Conservation (phyloP, 1,284 basidiomycete species). For the Volvariella surrecta region DNA sequence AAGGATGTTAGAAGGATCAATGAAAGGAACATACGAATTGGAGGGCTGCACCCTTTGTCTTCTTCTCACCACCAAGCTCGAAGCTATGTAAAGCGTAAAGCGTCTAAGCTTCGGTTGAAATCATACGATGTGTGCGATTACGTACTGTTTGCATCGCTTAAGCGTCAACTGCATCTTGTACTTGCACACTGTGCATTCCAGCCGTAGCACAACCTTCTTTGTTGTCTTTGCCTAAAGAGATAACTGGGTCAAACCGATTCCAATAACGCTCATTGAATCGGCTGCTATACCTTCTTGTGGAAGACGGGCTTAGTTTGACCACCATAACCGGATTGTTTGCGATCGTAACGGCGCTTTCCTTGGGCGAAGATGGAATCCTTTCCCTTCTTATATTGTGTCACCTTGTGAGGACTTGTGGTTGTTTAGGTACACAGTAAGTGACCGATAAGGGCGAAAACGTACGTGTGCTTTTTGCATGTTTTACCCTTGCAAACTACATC, state of each 20-base stretch:
- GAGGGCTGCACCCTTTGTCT: slow-evolving; percentile 95
- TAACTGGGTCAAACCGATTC: background rate
- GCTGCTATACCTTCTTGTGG: slow-evolving; percentile 83
- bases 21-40: slow-evolving; percentile 60
- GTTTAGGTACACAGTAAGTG: background rate
- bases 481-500: slow-evolving; percentile 95
- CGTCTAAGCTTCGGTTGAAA: too few species aligned
- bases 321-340: slow-evolving; percentile 99
- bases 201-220: slow-evolving; percentile 97
- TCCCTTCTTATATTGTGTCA: slow-evolving; percentile 98
- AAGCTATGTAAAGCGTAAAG: slow-evolving; percentile 50
- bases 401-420: slow-evolving; percentile 78
- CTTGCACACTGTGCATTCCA: slow-evolving; percentile 98
- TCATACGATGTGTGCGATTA: slow-evolving; percentile 13
- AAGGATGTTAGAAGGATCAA: background rate
- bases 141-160: slow-evolving; percentile 99
- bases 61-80: slow-evolving; percentile 99
- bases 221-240: slow-evolving; percentile 81
- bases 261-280: slow-evolving; percentile 16
- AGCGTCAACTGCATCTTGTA: slow-evolving; percentile 95
- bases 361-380: slow-evolving; percentile 95
- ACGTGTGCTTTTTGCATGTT: slow-evolving; percentile 98
- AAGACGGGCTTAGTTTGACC: slow-evolving; percentile 99
- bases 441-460: slow-evolving; percentile 23
- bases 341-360: slow-evolving; percentile 99